Evolutionary conservation across 2,329 filamentous ascomycete species (phyloP).

Genomic region (Coleophoma cylindrospora): DNA sequence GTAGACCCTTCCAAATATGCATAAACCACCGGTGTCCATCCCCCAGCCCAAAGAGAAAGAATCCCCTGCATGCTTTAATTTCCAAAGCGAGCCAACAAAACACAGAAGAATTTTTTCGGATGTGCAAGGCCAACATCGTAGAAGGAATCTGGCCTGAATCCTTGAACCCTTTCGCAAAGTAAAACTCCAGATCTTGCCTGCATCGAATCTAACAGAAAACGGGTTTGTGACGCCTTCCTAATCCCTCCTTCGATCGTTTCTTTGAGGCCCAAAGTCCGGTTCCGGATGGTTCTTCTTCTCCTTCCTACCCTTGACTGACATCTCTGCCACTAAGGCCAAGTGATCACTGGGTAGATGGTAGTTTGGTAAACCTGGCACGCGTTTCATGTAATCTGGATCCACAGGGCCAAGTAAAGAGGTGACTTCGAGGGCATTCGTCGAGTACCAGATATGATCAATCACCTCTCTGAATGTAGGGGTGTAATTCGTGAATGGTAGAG

Average conservation of each 20-base stretch:
- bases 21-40: too few species aligned
- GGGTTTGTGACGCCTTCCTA: neutral
- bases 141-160: too few species aligned
- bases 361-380: conserved; percentile 69
- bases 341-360: conserved; percentile 74
- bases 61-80: too few species aligned
- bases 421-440: conserved; percentile 67
- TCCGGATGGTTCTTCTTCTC: conserved; percentile 23
- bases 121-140: too few species aligned
- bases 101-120: too few species aligned
- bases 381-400: conserved; percentile 65
- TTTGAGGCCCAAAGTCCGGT: conserved; percentile 26
- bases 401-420: conserved; percentile 64
- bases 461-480: conserved; percentile 88
- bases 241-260: conserved; percentile 6
- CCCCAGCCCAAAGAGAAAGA: too few species aligned
- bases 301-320: conserved; percentile 63
- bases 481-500: conserved; percentile 94
- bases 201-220: too few species aligned
- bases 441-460: conserved; percentile 98
- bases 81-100: too few species aligned
- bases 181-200: neutral
- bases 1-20: too few species aligned
- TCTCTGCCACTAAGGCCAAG: conserved; percentile 63
- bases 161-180: neutral